These are phyloP conservation scores for Paramecium primaurelia DNA, from an alignment of 73 alveolate genomes.

Conservation along the genomic window DNA sequence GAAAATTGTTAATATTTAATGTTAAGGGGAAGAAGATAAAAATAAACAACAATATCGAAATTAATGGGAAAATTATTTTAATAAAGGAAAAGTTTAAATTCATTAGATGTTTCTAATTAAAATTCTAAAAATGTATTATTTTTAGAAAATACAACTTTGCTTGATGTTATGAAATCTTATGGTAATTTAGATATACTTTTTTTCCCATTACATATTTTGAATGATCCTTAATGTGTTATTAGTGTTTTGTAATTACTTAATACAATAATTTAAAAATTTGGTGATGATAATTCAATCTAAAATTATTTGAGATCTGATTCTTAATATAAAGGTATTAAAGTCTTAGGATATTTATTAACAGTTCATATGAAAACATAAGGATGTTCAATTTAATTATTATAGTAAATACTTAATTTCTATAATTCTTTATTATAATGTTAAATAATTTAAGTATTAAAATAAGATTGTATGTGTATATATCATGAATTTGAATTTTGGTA, in stretches of 20 bases:
- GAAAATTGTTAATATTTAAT: background rate
- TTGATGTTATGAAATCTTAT: background rate
- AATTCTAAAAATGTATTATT: conserved; percentile 3
- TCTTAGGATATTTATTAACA: background rate
- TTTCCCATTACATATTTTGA: background rate
- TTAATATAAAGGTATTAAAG: background rate
- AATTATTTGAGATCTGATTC: conserved; percentile 40
- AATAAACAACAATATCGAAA: background rate
- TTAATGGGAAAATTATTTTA: background rate
- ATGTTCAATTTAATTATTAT: background rate
- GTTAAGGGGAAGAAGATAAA: background rate
- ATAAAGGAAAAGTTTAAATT: background rate
- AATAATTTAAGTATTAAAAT: background rate
- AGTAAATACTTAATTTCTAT: background rate
- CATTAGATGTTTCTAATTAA: background rate
- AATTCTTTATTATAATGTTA: background rate
- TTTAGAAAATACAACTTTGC: background rate
- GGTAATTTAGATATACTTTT: conserved; percentile 23
- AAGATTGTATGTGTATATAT: background rate
- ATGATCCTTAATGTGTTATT: background rate
- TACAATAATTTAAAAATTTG: background rate
- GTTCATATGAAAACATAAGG: background rate
- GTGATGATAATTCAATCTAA: conserved; percentile 20
- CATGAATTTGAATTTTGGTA: conserved; percentile 22
- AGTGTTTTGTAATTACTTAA: background rate